A percentile compares a stretch with the other conserved stretches of the same genome.
These are phyloP conservation scores for Taiozyma sp. DNA, from an alignment of 1,139 yeast species.

Conservation along the genomic window DNA sequence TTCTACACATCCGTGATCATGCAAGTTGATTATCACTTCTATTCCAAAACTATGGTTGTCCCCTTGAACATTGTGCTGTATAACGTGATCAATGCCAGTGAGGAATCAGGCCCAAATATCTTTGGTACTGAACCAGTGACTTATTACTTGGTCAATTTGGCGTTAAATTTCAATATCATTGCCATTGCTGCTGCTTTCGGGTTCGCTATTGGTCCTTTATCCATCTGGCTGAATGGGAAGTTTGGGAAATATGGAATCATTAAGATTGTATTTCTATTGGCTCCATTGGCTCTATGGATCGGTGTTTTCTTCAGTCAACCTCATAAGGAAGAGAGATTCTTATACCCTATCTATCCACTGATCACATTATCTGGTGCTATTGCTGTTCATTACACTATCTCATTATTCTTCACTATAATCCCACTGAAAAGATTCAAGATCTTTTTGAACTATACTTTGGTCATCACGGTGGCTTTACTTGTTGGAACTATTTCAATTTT, in stretches of 20 bases:
- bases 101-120: conserved; percentile 78
- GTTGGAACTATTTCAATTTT: conserved; percentile 24
- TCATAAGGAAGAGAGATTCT: conserved; percentile 89
- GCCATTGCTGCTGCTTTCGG: conserved; percentile 45
- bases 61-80: conserved; percentile 81
- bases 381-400: conserved; percentile 32
- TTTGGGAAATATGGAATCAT: conserved; percentile 14
- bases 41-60: conserved; percentile 59
- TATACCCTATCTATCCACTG: conserved; percentile 80
- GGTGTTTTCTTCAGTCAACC: conserved; percentile 68
- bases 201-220: conserved; percentile 26
- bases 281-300: conserved; percentile 62
- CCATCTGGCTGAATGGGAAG: conserved; percentile 5
- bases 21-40: conserved; percentile 60
- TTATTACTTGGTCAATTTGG: conserved; percentile 66
- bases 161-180: conserved; percentile 67
- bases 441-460: not conserved
- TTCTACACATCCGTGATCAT: conserved; percentile 33
- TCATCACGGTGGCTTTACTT: not conserved
- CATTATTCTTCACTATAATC: conserved; percentile 9
- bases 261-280: conserved; percentile 26
- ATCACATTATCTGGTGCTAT: conserved; percentile 62
- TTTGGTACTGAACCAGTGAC: conserved; percentile 86
- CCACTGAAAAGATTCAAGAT: conserved; percentile 9
- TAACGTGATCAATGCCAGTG: conserved; percentile 72